A percentile compares a stretch with the other conserved stretches of the same genome.
Evolutionary conservation across 768 basidiomycete species (phyloP).

Genomic region (Dioszegia crocea): DNA sequence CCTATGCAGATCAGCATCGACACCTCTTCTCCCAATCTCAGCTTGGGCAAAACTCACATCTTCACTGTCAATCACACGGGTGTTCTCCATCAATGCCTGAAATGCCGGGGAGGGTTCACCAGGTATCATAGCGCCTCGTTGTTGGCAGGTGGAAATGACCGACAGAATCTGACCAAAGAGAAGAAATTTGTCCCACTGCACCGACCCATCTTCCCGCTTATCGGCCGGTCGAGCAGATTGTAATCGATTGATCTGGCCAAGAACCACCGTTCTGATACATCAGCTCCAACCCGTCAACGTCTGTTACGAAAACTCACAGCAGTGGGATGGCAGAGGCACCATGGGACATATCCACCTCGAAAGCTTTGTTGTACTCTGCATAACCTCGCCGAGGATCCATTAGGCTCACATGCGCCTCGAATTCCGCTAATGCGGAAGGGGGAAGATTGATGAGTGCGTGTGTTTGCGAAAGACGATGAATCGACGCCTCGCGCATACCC

Average conservation of each 20-base stretch:
- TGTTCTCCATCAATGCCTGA: slow-evolving; percentile 33
- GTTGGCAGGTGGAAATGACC: slow-evolving; percentile 71
- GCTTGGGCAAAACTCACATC: slow-evolving; percentile 39
- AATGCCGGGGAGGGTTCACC: slow-evolving; percentile 23
- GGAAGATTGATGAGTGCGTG: slow-evolving; percentile 67
- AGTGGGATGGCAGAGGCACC: slow-evolving; percentile 82
- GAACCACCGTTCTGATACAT: slow-evolving; percentile 81
- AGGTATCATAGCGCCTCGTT: slow-evolving; percentile 51
- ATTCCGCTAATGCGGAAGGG: slow-evolving; percentile 67
- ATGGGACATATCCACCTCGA: slow-evolving; percentile 62
- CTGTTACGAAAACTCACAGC: slow-evolving; percentile 45
- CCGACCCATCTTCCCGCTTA: slow-evolving; percentile 63
- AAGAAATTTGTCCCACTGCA: slow-evolving; percentile 95
- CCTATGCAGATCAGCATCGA: slow-evolving; percentile 11
- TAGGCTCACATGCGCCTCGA: slow-evolving; percentile 78
- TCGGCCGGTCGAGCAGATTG: slow-evolving; percentile 79
- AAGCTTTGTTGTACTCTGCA: slow-evolving; percentile 81
- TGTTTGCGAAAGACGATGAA: slow-evolving; percentile 66
- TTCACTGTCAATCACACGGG: slow-evolving; percentile 35
- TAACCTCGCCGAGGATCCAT: slow-evolving; percentile 77
- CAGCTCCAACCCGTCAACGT: not conserved
- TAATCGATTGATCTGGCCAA: slow-evolving; percentile 72
- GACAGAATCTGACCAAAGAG: slow-evolving; percentile 84
- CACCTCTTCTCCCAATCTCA: not conserved
- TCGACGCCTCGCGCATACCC: slow-evolving; percentile 79